Conservation (phyloP, 1,139 yeast species). For the Blastobotrys buckinghamii region DNA sequence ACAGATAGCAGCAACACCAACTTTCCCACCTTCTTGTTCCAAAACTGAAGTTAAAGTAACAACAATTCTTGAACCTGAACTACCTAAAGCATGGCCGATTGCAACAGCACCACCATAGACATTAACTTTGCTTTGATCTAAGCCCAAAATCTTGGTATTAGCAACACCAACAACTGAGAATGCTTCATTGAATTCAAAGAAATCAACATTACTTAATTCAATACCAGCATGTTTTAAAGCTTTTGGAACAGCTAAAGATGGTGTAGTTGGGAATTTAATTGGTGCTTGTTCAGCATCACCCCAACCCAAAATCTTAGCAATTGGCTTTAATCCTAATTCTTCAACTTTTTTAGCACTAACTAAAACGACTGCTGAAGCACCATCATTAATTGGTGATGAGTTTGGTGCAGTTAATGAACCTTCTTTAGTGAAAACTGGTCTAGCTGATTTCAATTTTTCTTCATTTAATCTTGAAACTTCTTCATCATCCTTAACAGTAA, state of each 20-base stretch:
- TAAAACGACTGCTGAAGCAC: slow-evolving; percentile 90
- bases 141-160: slow-evolving; percentile 65
- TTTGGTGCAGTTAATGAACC: slow-evolving; percentile 92
- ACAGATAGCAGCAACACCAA: slow-evolving; percentile 94
- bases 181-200: slow-evolving; percentile 93
- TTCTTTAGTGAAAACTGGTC: slow-evolving; percentile 89
- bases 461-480: slow-evolving; percentile 76
- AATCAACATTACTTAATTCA: slow-evolving; percentile 56
- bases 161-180: slow-evolving; percentile 95
- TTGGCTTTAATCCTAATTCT: slow-evolving; percentile 80
- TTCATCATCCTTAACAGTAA: slow-evolving; percentile 63
- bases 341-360: slow-evolving; percentile 77
- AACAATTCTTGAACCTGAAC: slow-evolving; percentile 94
- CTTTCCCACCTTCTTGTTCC: slow-evolving; percentile 65
- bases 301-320: slow-evolving; percentile 88
- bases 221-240: slow-evolving; percentile 82
- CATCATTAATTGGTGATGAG: slow-evolving; percentile 93
- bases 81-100: slow-evolving; percentile 93
- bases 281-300: slow-evolving; percentile 98
- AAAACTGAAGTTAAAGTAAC: slow-evolving; percentile 76
- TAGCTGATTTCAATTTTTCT: slow-evolving; percentile 66
- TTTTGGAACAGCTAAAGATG: slow-evolving; percentile 89
- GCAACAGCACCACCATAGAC: slow-evolving; percentile 99
- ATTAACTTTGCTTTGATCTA: slow-evolving; percentile 68
- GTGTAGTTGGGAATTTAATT: slow-evolving; percentile 90